Base-by-base conservation (phyloP, 139 green algal species). In the Chlorella sp. region DNA sequence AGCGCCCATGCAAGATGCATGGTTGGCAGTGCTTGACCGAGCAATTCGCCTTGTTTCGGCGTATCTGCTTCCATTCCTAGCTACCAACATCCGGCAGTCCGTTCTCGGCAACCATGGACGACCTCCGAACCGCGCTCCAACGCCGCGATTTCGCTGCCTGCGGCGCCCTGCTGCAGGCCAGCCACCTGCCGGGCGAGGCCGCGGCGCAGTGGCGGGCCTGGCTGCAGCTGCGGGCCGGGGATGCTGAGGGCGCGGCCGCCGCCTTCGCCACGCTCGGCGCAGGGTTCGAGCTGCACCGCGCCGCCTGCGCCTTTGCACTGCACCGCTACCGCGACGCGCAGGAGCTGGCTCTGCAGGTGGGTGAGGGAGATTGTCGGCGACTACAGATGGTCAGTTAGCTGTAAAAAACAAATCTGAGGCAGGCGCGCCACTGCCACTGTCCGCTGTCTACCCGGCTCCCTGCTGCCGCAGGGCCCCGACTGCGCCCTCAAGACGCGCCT, bases 401-500 rank as follows among this genome's bases (percentile, higher is more conserved):
- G 56, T 65, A 20, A 65, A 20, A 20, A 24, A 9, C 56, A 20
- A 16, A 65, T 65, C 22, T 65, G 56, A n/a, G 56, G 22, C 56
- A 24, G 22, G 22, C 22, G 22, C 24, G 28, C 4, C 56, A 65
- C 30, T 65, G 28, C 56, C 56, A 65, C 22, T 28, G 9, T 65
- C 34, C 38, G 65, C n/a, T 73, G 32, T 22, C 65, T 44, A 32
- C 69, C 69, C 69, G 1, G 48, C 36, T 38, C 67, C 36, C 34
- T 32, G 19, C 46, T 32, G 26, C 60, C 8, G 56, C 77, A 83
- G 77, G 77, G 77, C 26, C 77, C 77, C 36, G 58, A 83, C 58
- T 83, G 77, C 38, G 56, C 58, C 24, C 77, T 83, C 36, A 83
- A 74, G 77, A 40, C 60, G 0, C 77, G 77, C 26, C 77, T 83